Evolutionary conservation across 352 stramenopile genomes (phyloP), one percentile per base, ranked within the genome.

Genomic region (Phytophthora sojae): DNA sequence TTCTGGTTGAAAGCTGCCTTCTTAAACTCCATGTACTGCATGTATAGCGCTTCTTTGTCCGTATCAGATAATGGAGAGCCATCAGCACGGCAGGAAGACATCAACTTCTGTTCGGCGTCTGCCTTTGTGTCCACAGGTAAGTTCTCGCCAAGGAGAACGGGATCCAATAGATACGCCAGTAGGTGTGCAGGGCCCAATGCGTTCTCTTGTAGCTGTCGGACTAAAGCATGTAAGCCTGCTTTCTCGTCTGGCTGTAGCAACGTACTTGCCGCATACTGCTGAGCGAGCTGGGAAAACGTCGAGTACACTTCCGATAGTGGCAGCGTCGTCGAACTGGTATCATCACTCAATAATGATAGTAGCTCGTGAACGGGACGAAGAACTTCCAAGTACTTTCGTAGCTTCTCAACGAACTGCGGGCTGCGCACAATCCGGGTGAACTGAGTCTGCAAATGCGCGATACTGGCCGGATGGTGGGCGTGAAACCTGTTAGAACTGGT

Each of bases 21-120:
- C 57, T 84, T 78, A 42, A 83, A 90, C 39, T 80, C 75, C 25
- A 76, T 78, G 58, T 86, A 88, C 70, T 90, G 75, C 15, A 71
- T 39, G 50, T 69, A 80, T 58, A 90, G 45, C n/a, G 59, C 69
- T 64, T 85, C 63, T 57, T 82, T 83, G n/a, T 73, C 69, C 6
- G 68, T 39, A 14, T 75, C 70, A 0, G 50, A 60, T 6, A 66
- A 57, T 47, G 61, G 32, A 3, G 53, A 59, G 19, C 71, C 74
- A 59, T 84, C 62, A 0, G 51, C 50, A 55, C 60, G 42, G 4
- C 69, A 49, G 4, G 69, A 74, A 52, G 57, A 60, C 37, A 90
- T 52, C 6, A 90, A 64, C 23, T 73, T 59, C 6, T 79, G 52
- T 45, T 90, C 82, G 12, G 69, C 66, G 9, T 78, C 52, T 2